Evolutionary conservation across 129 eudicot genomes (phyloP).

Genomic region (Flaveria sonorensis): DNA sequence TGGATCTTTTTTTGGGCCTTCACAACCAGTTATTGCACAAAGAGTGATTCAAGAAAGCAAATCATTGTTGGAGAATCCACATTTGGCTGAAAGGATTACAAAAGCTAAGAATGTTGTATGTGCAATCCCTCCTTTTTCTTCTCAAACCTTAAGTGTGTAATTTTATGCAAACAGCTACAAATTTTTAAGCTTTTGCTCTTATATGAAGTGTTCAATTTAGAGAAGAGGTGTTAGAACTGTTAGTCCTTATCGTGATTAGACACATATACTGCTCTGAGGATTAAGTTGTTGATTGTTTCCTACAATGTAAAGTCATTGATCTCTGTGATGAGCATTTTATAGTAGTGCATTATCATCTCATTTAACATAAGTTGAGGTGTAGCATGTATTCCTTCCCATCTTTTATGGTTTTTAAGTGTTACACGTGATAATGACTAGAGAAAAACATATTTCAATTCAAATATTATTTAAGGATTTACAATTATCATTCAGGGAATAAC

Average conservation of each 20-base stretch:
- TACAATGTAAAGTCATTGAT: neutral
- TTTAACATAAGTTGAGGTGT: neutral
- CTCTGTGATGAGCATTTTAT: neutral
- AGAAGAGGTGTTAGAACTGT: neutral
- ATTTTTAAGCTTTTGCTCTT: neutral
- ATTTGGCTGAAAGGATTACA: conserved; percentile 58
- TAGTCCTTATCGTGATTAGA: neutral
- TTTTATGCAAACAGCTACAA: conserved; percentile 8
- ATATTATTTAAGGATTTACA: neutral
- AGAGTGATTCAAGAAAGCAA: conserved; percentile 97
- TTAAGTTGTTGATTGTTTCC: neutral
- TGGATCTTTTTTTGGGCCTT: conserved; percentile 98
- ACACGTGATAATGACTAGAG: neutral
- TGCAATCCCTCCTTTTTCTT: conserved; percentile 11
- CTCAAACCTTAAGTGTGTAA: conserved; percentile 1
- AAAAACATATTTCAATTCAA: neutral
- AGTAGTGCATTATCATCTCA: neutral
- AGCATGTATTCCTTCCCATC: neutral
- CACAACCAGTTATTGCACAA: conserved; percentile 94
- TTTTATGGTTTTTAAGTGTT: neutral
- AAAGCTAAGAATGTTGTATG: conserved; percentile 58
- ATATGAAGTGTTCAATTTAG: neutral
- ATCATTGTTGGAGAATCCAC: conserved; percentile 83
- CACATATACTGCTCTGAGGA: conserved; percentile 1
- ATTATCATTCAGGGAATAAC: conserved; percentile 1